Evolutionary conservation across 2,329 filamentous ascomycete species (phyloP), one percentile per base, ranked within the genome.

Genomic region (Colletotrichum sp.): DNA sequence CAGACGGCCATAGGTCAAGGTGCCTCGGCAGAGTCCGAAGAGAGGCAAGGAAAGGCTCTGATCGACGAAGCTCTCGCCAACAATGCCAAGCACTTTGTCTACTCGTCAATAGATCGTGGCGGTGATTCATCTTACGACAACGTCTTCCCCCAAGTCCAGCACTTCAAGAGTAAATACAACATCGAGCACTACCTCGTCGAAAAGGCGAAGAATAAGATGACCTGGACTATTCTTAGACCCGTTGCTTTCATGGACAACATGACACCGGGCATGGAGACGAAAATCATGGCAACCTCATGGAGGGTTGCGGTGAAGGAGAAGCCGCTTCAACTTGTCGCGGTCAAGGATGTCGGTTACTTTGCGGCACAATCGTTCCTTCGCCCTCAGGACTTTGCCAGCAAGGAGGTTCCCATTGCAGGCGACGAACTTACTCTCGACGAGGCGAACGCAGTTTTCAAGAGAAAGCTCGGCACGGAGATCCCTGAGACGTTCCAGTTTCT

Each of bases 111-210:
- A 9, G 92, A 93, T 75, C 90, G 92, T 52, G 89, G 89, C 58
- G 90, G 91, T 24, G 86, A 88, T 64, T 87, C 86, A 43, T 80
- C 79, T 3, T 86, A 86, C 8, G 88, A 87, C 62, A 83, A 86
- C 62, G 85, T 87, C 15, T 88, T 88, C 76, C 84, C 87, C 0
- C 93, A 92, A 1, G 86, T 94, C 62, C 90, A 91, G 1, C 92
- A 94, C 81, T 94, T 94, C 81, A 86, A 87, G 73, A 87, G 83
- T 78, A 94, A 94, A 81, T 87, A 91, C 78, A 82, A 88, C 13
- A 91, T 94, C 78, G 93, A 94, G 83, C 83, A 89, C 68, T 86
- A 94, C 77, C 87, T 94, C 28, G 83, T 88, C n/a, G 84, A 89
- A n/a, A 71, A 32, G 10, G 85, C 85, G 12, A 84, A 84, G 2